phyloP scores from a whole-genome alignment of 192 early-diverging fungal species.

The Podila clonocystis region DNA sequence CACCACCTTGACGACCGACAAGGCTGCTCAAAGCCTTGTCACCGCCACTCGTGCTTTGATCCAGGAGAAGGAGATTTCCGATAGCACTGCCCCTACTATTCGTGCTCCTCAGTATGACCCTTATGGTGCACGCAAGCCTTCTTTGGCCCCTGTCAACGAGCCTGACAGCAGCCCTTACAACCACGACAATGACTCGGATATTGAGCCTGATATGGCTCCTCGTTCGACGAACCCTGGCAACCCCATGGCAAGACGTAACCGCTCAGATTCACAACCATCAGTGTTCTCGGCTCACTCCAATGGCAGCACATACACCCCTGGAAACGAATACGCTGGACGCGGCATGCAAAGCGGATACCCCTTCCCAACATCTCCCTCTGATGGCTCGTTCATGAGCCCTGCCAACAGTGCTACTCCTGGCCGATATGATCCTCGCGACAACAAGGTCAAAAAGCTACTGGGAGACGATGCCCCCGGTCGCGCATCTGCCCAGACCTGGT shows the following conservation, averaged over 20 bases:
- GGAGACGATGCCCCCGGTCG: constrained; percentile 62
- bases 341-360: constrained; percentile 58
- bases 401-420: constrained; percentile 34
- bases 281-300: constrained; percentile 30
- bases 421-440: constrained; percentile 42
- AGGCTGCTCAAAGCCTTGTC: constrained; percentile 66
- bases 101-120: constrained; percentile 9
- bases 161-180: constrained; percentile 39
- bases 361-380: constrained; percentile 54
- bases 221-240: constrained; percentile 5
- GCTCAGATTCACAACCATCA: constrained; percentile 47
- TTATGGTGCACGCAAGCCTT: constrained; percentile 20
- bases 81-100: constrained; percentile 28
- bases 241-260: constrained; percentile 7
- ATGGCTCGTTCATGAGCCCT: constrained; percentile 7
- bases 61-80: constrained; percentile 62
- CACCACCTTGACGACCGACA: constrained; percentile 62
- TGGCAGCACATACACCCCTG: constrained; percentile 17
- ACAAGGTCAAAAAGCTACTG: constrained; percentile 58
- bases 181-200: constrained; percentile 51
- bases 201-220: constrained; percentile 39
- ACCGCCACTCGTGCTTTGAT: constrained; percentile 62
- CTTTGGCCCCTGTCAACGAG: constrained; percentile 24
- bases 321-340: constrained; percentile 27
- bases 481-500: constrained; percentile 70